Base-by-base conservation (phyloP, 2,329 filamentous ascomycete genomes). In the Nemania sp. region DNA sequence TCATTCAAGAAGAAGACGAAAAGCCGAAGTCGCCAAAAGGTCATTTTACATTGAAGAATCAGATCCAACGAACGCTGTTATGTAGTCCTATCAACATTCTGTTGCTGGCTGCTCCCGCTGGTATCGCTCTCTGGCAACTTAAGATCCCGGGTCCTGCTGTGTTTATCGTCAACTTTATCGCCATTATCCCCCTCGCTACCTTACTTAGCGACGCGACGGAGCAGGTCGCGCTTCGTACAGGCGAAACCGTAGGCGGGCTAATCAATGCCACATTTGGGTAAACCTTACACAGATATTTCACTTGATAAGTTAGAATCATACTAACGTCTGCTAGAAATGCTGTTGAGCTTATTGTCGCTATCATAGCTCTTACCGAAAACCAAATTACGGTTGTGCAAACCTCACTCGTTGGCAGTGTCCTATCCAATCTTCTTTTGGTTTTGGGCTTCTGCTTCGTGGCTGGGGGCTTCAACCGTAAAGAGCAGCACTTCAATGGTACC, bases 401-500 rank as follows among this genome's bases (percentile, higher is more conserved):
- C 0, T 98, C 94, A 0, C 85, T 98, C 29, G 93, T 98, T 70
- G 94, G 94, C 64, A 94, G 91, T 79, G 97, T 98, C 79, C 84
- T 98, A 24, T 97, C 94, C 49, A 98, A 98, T 78, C 80, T 98
- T 66, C 87, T 97, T 3, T 87, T 97, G 15, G 93, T 97, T 59
- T 84, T 97, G 84, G 94, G 93, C 64, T 97, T 94, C 89, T 96
- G 91, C 78, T 98, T 97, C 85, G 96, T 97, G 83, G 91, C 93
- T 68, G 94, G 93, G 57, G 93, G 93, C 3, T 79, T 97, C 73
- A 90, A 92, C 67, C 89, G 94, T 29, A 77, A 87, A 29, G 92
- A 97, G 78, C 95, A 98, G 79, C 90, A 89, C 79, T 98, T 98
- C 87, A 97, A 98, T 83, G 89, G 92, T 38, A 95, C 93, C 0